Percentiles rank a stretch among this genome's conserved stretches.
Evolutionary conservation across 495 filamentous ascomycete genomes (phyloP).

Genomic region (Aspergillus mulundensis): DNA sequence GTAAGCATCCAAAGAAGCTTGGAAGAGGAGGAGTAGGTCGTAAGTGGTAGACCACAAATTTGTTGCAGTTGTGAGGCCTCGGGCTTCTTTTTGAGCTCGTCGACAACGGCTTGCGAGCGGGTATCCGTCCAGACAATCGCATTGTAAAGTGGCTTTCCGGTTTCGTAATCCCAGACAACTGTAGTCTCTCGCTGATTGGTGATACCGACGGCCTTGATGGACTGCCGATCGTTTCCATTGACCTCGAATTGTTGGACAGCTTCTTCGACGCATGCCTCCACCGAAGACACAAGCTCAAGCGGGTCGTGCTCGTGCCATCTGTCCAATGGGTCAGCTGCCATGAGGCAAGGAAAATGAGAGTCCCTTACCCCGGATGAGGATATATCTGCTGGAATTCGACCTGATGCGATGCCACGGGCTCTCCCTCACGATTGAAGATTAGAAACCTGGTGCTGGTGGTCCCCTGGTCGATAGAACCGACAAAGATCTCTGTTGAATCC

Average conservation of each 20-base stretch:
- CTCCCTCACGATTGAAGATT: slow-evolving; percentile 78
- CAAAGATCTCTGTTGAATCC: slow-evolving; percentile 40
- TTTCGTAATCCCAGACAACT: slow-evolving; percentile 83
- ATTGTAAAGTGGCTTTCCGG: slow-evolving; percentile 81
- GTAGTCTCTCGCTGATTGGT: slow-evolving; percentile 96
- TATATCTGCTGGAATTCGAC: slow-evolving; percentile 88
- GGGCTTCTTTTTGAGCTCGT: slow-evolving; percentile 62
- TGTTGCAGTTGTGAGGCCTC: slow-evolving; percentile 63
- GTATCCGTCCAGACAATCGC: slow-evolving; percentile 97
- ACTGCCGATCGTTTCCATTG: slow-evolving; percentile 58
- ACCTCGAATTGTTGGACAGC: slow-evolving; percentile 67
- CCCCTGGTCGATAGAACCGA: slow-evolving; percentile 83
- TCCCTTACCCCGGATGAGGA: slow-evolving; percentile 77
- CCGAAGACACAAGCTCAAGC: slow-evolving; percentile 69
- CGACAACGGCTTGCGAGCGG: slow-evolving; percentile 71
- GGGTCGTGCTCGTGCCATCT: slow-evolving; percentile 97
- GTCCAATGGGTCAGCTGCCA: slow-evolving; percentile 8
- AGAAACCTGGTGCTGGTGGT: slow-evolving; percentile 91
- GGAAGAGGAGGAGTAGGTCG: slow-evolving; percentile 88
- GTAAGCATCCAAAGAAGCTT: slow-evolving; percentile 85
- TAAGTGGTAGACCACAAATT: slow-evolving; percentile 83
- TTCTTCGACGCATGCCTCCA: slow-evolving; percentile 77
- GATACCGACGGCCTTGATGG: slow-evolving; percentile 82
- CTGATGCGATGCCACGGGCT: slow-evolving; percentile 81
- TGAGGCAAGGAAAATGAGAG: not conserved